Evolutionary conservation across 1,284 basidiomycete species (phyloP), one percentile per base, ranked within the genome.

Genomic region (Phenoliferia sp.): DNA sequence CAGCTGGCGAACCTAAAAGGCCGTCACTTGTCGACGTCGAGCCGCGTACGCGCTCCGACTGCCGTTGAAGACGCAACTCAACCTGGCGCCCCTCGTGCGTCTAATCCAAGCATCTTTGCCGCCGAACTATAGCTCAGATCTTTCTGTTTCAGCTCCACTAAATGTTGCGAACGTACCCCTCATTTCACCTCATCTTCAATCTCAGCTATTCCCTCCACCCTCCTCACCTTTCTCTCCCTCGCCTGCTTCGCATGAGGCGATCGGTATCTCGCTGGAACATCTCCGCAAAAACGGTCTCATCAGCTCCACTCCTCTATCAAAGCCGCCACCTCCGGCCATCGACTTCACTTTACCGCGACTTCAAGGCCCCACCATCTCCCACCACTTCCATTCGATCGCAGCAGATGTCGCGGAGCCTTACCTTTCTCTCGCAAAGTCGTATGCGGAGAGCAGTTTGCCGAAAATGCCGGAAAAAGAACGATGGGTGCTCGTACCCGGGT

Each of bases 321-420:
- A 63, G 1, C 19, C 59, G 3, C 16, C 55, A 4, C 60, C 62
- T n/a, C 87, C 89, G 0, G 86, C 93, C 68, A 88, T 86, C 12
- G 80, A 83, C 2, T 94, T 99, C 78, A 85, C 87, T 16, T 84
- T 99, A 6, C 96, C 95, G 0, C 84, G 85, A 0, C 81, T 99
- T 2, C 90, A 92, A 78, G 96, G 94, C 17, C 77, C 81, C 5
- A 88, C 88, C 69, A 85, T 99, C 63, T 86, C 90, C 65, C 87
- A 96, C 77, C 96, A 99, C 78, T 98, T 98, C 79, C 84, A 90
- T 76, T 84, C 84, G 54, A 85, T 99, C 54, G 95, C 94, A 3
- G 71, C 82, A 3, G 81, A 84, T 34, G 84, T 85, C 0, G 85
- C 92, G 3, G 85, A 93, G 76, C 94, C 94, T 0, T 96, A 92